Evolutionary conservation across 257 asterid genomes (phyloP).

Genomic region (Pogostemon cablin): DNA sequence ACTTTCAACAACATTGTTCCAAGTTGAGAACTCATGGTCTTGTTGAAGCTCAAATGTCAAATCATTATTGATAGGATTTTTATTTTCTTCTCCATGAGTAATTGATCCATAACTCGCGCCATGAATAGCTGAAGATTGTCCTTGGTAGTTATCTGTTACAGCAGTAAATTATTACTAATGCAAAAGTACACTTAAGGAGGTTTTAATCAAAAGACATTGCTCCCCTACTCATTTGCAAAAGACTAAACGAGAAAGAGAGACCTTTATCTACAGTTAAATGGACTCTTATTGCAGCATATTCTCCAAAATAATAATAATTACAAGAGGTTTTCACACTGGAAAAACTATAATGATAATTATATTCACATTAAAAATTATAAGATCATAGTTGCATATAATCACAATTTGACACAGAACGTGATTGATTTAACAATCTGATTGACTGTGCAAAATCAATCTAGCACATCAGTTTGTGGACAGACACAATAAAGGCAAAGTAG

Average conservation of each 20-base stretch:
- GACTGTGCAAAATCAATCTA: constrained; percentile 20
- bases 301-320: constrained; percentile 1
- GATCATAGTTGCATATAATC: not conserved
- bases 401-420: constrained; percentile 8
- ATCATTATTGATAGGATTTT: constrained; percentile 37
- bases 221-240: not conserved
- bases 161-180: constrained; percentile 28
- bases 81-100: constrained; percentile 41
- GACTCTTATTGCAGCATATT: constrained; percentile 7
- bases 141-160: constrained; percentile 62
- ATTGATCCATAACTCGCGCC: constrained; percentile 45
- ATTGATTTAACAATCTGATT: constrained; percentile 14
- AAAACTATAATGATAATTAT: constrained; percentile 4
- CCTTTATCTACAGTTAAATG: constrained; percentile 13
- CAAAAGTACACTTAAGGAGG: constrained; percentile 9
- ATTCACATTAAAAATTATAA: constrained; percentile 13
- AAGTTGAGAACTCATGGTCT: constrained; percentile 52
- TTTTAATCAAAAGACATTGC: constrained; percentile 1
- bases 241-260: not conserved
- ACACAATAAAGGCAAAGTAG: constrained; percentile 11
- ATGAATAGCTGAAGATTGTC: constrained; percentile 52
- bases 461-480: not conserved
- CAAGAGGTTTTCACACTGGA: not conserved
- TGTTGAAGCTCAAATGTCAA: constrained; percentile 45
- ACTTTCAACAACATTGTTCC: constrained; percentile 58